Evolutionary conservation across 2,329 filamentous ascomycete species (phyloP), one percentile per base, ranked within the genome.

Genomic region (Rachicladosporium sp.): DNA sequence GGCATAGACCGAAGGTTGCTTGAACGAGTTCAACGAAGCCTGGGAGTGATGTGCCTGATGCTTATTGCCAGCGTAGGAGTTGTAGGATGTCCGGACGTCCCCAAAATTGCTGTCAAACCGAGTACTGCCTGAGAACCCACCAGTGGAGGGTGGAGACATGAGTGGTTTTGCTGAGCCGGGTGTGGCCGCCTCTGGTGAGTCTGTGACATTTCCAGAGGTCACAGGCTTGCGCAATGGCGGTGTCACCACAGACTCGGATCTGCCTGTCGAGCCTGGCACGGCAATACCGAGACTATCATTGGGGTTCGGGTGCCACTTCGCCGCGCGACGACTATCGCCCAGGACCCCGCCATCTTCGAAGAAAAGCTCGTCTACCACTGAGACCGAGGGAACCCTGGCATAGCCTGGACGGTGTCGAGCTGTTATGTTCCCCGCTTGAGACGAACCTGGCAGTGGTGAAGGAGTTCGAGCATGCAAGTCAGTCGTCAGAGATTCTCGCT

Each of bases 271-370:
- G 4, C 23, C 6, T 6, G 38, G 29, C 10, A 33, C 15, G 8
- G 43, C 43, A 11, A 65, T 63, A 6, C 62, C 61, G 29, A 65
- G 43, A 8, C 62, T 62, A 40, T 49, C 37, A 11, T 49, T 49
- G 12, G 46, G 44, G 12, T 27, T 37, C 33, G 37, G 11, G 12
- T 36, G 37, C n/a, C 41, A 41, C 8, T 33, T 30, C 36, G 55
- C 30, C 35, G 29, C 51, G 32, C 44, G 49, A 15, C 53, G 49
- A 31, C 49, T 49, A 19, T 55, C 50, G 39, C 58, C 45, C 12
- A 43, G 46, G 23, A 43, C 47, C 29, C 56, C 60, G 27, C 58
- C 59, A 11, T 58, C 54, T 30, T 57, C 54, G 12, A 56, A 46
- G 6, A 52, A 53, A 27, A 55, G 47, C 12, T 54, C 50, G 11